Evolutionary conservation across 805 yeast species (phyloP).

Genomic region (Metschnikowia proteae): DNA sequence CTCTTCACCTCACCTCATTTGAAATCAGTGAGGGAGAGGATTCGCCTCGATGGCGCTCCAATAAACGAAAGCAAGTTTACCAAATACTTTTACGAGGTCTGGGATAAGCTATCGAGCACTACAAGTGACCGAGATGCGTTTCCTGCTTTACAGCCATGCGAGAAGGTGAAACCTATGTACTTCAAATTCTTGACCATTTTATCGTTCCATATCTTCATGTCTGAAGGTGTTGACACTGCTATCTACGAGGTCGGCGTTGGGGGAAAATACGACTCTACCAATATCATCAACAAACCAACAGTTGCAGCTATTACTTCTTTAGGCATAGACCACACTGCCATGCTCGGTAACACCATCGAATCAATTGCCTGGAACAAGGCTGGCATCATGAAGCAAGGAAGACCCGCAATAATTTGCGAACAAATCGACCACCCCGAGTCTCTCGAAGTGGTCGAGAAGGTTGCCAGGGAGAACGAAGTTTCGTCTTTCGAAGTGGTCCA

Average conservation of each 20-base stretch:
- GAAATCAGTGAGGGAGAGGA: slow-evolving; percentile 87
- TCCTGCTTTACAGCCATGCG: slow-evolving; percentile 64
- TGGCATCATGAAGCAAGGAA: slow-evolving; percentile 75
- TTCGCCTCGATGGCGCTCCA: slow-evolving; percentile 83
- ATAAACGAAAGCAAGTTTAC: slow-evolving; percentile 74
- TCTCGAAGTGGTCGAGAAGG: slow-evolving; percentile 50
- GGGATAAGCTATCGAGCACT: slow-evolving; percentile 71
- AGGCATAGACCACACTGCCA: slow-evolving; percentile 87
- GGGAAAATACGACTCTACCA: slow-evolving; percentile 96
- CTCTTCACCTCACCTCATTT: slow-evolving; percentile 96
- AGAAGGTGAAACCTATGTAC: slow-evolving; percentile 81
- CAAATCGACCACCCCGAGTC: slow-evolving; percentile 53
- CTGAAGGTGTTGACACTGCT: slow-evolving; percentile 90
- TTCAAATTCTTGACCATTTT: slow-evolving; percentile 85
- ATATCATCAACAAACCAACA: slow-evolving; percentile 72
- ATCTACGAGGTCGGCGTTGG: slow-evolving; percentile 98
- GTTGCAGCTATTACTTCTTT: slow-evolving; percentile 82
- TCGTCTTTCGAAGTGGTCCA: slow-evolving; percentile 49
- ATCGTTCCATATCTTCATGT: slow-evolving; percentile 85
- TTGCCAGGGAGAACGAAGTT: slow-evolving; percentile 63
- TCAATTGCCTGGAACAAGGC: slow-evolving; percentile 96
- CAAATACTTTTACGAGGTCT: slow-evolving; percentile 87
- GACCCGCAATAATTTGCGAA: slow-evolving; percentile 63
- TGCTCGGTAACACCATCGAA: slow-evolving; percentile 82
- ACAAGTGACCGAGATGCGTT: slow-evolving; percentile 52